Conservation (phyloP, 2,329 filamentous ascomycete genomes). For the Colletotrichum graminicola region DNA sequence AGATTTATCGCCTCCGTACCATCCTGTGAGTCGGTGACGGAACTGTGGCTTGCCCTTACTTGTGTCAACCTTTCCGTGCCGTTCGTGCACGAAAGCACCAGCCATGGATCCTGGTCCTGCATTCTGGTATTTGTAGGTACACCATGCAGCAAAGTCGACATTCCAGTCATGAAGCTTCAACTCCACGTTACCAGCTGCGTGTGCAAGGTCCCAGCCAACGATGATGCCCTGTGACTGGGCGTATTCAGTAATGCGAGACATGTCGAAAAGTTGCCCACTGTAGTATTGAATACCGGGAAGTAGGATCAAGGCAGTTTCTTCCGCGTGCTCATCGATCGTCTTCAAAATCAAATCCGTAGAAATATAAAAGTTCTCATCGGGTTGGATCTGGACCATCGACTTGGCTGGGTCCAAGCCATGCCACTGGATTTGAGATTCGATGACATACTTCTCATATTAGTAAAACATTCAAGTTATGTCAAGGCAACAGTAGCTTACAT, state of each 20-base stretch:
- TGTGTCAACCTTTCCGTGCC: conserved; percentile 67
- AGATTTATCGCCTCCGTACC: conserved; percentile 80
- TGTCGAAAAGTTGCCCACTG: conserved; percentile 83
- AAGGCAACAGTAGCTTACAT: conserved; percentile 60
- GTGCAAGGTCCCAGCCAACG: conserved; percentile 83
- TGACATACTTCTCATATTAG: conserved; percentile 71
- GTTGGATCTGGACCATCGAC: conserved; percentile 81
- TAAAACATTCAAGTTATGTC: background rate
- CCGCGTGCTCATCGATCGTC: conserved; percentile 76
- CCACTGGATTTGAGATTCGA: conserved; percentile 82
- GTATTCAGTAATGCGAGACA: conserved; percentile 76
- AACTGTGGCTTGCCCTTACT: conserved; percentile 62
- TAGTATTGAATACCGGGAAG: conserved; percentile 86
- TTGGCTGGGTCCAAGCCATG: conserved; percentile 75
- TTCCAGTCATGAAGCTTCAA: conserved; percentile 81
- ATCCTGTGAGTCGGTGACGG: conserved; percentile 74
- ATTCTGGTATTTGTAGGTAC: conserved; percentile 88
- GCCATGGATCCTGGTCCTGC: conserved; percentile 80
- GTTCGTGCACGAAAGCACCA: conserved; percentile 79
- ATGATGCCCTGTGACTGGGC: conserved; percentile 74
- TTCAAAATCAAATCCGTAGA: conserved; percentile 74
- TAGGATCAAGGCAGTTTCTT: conserved; percentile 75
- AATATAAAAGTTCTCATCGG: conserved; percentile 69
- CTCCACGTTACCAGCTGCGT: conserved; percentile 81
- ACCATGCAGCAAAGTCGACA: conserved; percentile 87